phyloP scores from a whole-genome alignment of 495 filamentous ascomycete species.

The Tuber indicum region DNA sequence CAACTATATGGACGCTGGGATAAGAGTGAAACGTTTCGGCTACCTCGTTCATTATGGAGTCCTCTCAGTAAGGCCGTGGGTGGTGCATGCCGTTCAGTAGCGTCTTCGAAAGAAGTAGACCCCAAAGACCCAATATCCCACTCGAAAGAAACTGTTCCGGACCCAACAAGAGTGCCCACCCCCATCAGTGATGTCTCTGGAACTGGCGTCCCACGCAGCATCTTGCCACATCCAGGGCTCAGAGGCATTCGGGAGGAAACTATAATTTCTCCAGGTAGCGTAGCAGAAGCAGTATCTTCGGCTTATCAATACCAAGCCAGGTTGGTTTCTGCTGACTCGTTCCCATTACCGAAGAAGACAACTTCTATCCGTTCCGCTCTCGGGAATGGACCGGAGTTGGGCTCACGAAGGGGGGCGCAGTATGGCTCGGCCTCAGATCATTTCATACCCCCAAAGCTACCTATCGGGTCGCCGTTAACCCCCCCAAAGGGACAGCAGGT shows the following conservation, averaged over 20 bases:
- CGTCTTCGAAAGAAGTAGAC: not conserved
- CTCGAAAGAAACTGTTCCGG: not conserved
- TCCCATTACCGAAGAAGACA: not conserved
- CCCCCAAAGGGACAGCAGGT: not conserved
- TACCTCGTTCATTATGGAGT: constrained; percentile 13
- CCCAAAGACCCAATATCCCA: not conserved
- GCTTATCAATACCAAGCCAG: not conserved
- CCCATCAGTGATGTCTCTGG: not conserved
- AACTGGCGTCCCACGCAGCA: not conserved
- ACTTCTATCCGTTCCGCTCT: not conserved
- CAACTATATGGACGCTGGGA: constrained; percentile 31
- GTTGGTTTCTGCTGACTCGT: not conserved
- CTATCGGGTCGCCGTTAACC: not conserved
- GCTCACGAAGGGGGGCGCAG: not conserved
- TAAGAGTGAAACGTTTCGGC: constrained; percentile 29
- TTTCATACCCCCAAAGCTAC: not conserved
- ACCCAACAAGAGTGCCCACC: not conserved
- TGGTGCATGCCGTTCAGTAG: not conserved
- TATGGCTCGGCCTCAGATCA: not conserved
- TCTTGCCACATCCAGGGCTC: not conserved
- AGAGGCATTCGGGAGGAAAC: not conserved
- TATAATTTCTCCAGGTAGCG: not conserved
- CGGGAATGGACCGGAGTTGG: not conserved
- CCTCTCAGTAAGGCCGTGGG: not conserved
- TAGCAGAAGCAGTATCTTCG: constrained; percentile 1